Base-by-base conservation (phyloP, 331 rosid species). In the Malus hybrid region DNA sequence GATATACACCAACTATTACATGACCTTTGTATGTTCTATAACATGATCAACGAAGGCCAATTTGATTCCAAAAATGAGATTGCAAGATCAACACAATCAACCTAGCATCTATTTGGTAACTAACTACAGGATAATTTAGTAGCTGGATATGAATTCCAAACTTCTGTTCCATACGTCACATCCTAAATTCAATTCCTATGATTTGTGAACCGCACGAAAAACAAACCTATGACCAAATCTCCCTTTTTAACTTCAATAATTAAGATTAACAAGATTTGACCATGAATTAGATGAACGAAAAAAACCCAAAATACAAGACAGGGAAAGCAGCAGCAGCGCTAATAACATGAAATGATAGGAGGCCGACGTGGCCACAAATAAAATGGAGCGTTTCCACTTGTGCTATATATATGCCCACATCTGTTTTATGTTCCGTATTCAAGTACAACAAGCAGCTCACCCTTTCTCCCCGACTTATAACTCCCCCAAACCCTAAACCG, bases 401-500 rank as follows among this genome's bases (percentile, higher is more conserved):
- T 62, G 62, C 77, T 74, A 10, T 72, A 42, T 72, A 73, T 10
- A 6, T 52, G n/a, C 15, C 12, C 16, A 6, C 42, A 24, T 57
- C 56, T 60, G 24, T 11, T 36, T 19, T 32, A 19, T 73, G 70
- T 46, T 44, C 69, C 70, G 70, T 61, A 44, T 27, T 73, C 70
- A 16, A 64, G 65, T 60, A 73, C 77, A 73, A 69, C 77, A 1
- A 73, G 67, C 32, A 20, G 12, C 42, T 7, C 27, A 4, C 56
- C 20, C 11, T 13, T 18, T 57, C 7, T 19, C 48, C 8, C 27
- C 0, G 46, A 34, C 5, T 36, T 59, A 36, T 22, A 39, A 36
- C 69, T 46, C 46, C 46, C 39, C 61, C 20, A 74, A 74, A 74
- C 70, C 77, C 77, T 74, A 74, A 74, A 36, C 48, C 77, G 70